Evolutionary conservation across 495 filamentous ascomycete species (phyloP), one percentile per base, ranked within the genome.

Genomic region (Aspergillus heteromorphus): DNA sequence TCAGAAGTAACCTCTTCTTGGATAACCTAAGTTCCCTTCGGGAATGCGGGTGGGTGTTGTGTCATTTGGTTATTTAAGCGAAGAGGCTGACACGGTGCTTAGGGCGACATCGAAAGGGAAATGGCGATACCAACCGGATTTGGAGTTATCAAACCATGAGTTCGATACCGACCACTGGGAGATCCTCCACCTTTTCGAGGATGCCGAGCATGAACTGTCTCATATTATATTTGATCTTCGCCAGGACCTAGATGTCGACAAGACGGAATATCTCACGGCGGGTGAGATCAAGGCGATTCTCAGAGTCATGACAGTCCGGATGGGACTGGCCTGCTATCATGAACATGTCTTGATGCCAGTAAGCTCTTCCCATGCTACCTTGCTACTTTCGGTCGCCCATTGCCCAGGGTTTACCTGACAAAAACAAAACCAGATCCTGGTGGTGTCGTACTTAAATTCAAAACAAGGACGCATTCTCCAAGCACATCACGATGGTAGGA

Each of bases 391-490:
- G 34, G 5, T 6, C 6, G 14, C 8, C 17, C 29, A 8, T 20
- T 27, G 34, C 21, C 1, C 14, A 25, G 13, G 17, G 7, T 23
- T 29, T 51, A 27, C 23, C 31, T 38, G 34, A 38, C 34, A 38
- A 30, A 8, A 29, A 8, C 6, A 6, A 1, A n/a, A n/a, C n/a
- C 16, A 56, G 58, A n/a, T 56, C 6, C 50, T 60, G 45, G 45
- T 53, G 6, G 18, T 60, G 17, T 60, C 58, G 2, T 60, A 60
- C 21, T 11, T 50, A 7, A 27, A 38, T 25, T 19, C 16, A n/a
- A 40, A 27, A 9, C 25, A 45, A 2, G 54, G 50, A 14, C 27
- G 58, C 13, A 61, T 61, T 18, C 17, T 61, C 11, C 58, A 61
- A 19, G 58, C 58, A 2, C 50, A 61, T 29, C 50, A 56, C 23